Conservation (phyloP, 495 filamentous ascomycete species). For the Penicillium malachiteum region DNA sequence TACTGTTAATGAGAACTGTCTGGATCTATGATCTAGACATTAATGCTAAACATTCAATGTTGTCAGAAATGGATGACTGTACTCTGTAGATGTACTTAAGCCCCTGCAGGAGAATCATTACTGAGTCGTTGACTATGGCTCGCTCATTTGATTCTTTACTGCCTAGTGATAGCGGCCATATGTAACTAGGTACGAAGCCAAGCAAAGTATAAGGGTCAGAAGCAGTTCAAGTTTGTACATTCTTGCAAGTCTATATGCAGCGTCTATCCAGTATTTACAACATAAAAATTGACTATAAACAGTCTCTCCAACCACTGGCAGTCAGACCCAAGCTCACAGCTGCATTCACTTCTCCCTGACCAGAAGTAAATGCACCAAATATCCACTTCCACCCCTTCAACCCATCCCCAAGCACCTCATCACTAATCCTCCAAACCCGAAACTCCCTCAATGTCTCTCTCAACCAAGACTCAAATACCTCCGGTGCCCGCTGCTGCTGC, state of each 20-base stretch:
- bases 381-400: constrained; percentile 53
- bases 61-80: not conserved
- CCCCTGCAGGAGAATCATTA: no score
- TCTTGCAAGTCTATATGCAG: no score
- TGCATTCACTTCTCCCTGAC: constrained; percentile 18
- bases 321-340: not conserved
- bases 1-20: constrained; percentile 10
- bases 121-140: no score
- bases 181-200: no score
- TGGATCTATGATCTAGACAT: not conserved
- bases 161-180: no score
- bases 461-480: constrained; percentile 85
- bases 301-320: not conserved
- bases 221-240: no score
- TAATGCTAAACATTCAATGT: not conserved
- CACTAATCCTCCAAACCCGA: constrained; percentile 73
- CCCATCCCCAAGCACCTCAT: constrained; percentile 52
- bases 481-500: constrained; percentile 79
- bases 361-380: constrained; percentile 44
- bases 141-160: no score
- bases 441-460: constrained; percentile 63
- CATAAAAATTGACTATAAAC: not conserved
- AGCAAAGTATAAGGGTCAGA: no score
- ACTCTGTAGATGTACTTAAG: no score
- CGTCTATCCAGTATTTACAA: no score